Evolutionary conservation across 139 green algal species (phyloP).

Genomic region (Chlamydomonas incerta): DNA sequence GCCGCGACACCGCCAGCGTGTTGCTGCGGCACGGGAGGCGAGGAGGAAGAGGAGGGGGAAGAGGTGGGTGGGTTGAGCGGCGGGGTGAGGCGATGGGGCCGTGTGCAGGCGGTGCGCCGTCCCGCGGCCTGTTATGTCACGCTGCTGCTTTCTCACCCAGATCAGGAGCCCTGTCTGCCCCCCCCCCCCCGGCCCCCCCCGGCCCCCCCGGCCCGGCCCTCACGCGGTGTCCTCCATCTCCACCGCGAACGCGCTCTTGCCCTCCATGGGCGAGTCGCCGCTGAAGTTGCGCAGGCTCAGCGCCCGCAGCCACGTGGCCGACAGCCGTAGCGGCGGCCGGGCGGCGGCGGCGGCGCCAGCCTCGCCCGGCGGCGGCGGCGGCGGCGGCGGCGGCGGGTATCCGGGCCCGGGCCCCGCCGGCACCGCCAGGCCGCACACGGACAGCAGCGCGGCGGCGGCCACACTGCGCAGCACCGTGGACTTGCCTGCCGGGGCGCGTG

Average conservation of each 20-base stretch:
- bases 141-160: not conserved
- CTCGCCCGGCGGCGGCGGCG: not conserved
- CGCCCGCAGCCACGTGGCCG: not conserved
- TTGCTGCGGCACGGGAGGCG: not conserved
- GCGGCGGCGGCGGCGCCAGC: not conserved
- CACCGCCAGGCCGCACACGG: slow-evolving; percentile 81
- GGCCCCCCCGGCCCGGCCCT: no score
- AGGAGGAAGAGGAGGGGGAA: no score
- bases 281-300: slow-evolving; percentile 65
- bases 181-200: not conserved
- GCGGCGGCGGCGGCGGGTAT: not conserved
- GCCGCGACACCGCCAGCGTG: not conserved
- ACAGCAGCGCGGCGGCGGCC: slow-evolving; percentile 83
- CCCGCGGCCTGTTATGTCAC: no score
- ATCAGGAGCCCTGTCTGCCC: not conserved
- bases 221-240: slow-evolving; percentile 87
- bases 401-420: slow-evolving; percentile 42
- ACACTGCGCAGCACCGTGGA: slow-evolving; percentile 86
- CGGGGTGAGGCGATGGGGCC: not conserved
- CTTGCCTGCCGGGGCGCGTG: slow-evolving; percentile 75
- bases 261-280: slow-evolving; percentile 86
- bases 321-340: not conserved
- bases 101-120: no score
- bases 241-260: slow-evolving; percentile 84
- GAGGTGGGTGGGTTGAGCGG: not conserved